Base-by-base conservation (phyloP, 116 monocot genomes). In the Posidonia oceanica region DNA sequence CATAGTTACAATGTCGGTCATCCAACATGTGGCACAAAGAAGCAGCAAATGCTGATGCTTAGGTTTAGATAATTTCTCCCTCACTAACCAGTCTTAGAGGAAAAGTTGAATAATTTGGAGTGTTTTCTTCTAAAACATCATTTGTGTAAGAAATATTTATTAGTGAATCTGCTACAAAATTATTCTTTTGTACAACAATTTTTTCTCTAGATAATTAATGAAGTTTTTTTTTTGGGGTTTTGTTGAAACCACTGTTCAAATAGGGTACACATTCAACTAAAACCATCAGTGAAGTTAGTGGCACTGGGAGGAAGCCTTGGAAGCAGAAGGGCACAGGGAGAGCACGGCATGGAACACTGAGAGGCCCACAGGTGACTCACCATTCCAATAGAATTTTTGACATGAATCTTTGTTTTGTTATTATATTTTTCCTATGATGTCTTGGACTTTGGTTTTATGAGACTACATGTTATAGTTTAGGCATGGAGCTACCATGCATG, bases 241-340 rank as follows among this genome's bases (percentile, higher is more conserved):
- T 64, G 4, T 37, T 10, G 48, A 12, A 48, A 48, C 48, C 2
- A 10, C 48, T 48, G 7, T 67, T 58, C 72, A 81, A 3, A 17
- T 63, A 96, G 96, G 96, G 96, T 12, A 96, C 91, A 67, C 96
- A 96, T 63, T 96, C 91, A 64, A 91, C 87, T 11, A 96, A 91
- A 80, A 96, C 91, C 37, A 84, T 91, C 41, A 89, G 86, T 78
- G 88, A 88, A 78, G 96, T 96, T 38, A 96, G 96, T 75, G 96
- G 96, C 5, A 88, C 96, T 20, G 96, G 96, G 14, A 96, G 54
- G 74, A 96, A 96, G 58, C 96, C 91, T 42, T 91, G 84, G 67
- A 86, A 67, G 15, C 96, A 96, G 73, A 96, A 91, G 71, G 96
- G 96, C 57, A 96, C 96, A 53, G 96, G 96, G 4, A 81, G 87